Conservation (phyloP, 1,284 basidiomycete species). For the Megacollybia platyphylla region DNA sequence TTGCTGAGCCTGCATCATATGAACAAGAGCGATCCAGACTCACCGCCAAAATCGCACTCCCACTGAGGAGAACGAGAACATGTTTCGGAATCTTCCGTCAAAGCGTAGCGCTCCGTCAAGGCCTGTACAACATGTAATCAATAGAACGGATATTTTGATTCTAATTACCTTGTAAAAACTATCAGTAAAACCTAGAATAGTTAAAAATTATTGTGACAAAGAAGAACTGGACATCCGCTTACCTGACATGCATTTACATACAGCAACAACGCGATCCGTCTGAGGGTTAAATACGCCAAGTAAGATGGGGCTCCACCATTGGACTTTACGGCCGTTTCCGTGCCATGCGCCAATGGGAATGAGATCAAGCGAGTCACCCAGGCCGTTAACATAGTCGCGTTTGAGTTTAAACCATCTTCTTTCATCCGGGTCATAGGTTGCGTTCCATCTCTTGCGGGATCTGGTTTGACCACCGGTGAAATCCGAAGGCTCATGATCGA, state of each 20-base stretch:
- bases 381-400: slow-evolving; percentile 60
- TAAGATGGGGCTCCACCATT: slow-evolving; percentile 90
- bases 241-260: slow-evolving; percentile 86
- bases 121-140: slow-evolving; percentile 18
- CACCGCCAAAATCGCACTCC: slow-evolving; percentile 63
- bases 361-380: slow-evolving; percentile 52
- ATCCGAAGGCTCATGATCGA: slow-evolving; percentile 37
- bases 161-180: slow-evolving; percentile 64
- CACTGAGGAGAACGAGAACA: slow-evolving; percentile 52
- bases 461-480: slow-evolving; percentile 21
- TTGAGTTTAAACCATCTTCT: slow-evolving; percentile 80
- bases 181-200: slow-evolving; percentile 68
- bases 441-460: slow-evolving; percentile 63
- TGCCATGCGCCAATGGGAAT: slow-evolving; percentile 84
- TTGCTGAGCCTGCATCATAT: not conserved
- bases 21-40: slow-evolving; percentile 7
- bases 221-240: slow-evolving; percentile 11
- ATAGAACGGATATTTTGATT: not conserved
- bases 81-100: slow-evolving; percentile 44
- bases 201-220: slow-evolving; percentile 1
- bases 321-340: slow-evolving; percentile 84
- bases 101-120: slow-evolving; percentile 47
- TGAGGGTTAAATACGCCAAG: slow-evolving; percentile 60
- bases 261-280: slow-evolving; percentile 59
- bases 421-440: slow-evolving; percentile 86